Evolutionary conservation across 352 stramenopile genomes (phyloP).

Genomic region (Globisporangium splendens): DNA sequence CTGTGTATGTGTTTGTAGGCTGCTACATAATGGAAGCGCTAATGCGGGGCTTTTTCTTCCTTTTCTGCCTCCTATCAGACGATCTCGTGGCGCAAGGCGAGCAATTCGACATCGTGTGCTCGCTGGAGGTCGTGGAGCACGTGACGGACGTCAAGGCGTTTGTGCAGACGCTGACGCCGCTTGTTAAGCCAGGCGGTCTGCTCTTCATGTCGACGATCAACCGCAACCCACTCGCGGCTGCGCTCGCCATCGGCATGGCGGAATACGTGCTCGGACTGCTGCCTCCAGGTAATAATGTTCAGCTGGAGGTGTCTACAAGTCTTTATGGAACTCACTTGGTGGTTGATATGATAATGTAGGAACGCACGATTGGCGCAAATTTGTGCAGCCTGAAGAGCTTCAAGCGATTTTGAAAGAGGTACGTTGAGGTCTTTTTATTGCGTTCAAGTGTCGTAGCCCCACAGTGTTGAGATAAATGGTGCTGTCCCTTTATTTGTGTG

Average conservation of each 20-base stretch:
- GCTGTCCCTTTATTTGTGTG: background rate
- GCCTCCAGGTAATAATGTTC: conserved; percentile 36
- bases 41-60: background rate
- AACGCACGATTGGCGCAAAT: conserved; percentile 87
- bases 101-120: conserved; percentile 83
- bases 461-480: background rate
- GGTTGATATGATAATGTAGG: conserved; percentile 17
- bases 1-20: background rate
- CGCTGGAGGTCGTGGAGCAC: conserved; percentile 84
- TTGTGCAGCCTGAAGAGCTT: conserved; percentile 70
- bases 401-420: conserved; percentile 50
- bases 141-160: conserved; percentile 69
- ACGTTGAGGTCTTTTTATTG: background rate
- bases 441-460: background rate
- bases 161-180: conserved; percentile 65
- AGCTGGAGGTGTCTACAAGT: background rate
- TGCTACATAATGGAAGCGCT: too few relatives aligned
- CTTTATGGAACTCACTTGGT: background rate
- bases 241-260: conserved; percentile 66
- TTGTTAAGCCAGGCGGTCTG: conserved; percentile 78
- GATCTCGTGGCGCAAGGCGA: conserved; percentile 66
- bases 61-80: conserved; percentile 28
- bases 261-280: conserved; percentile 77
- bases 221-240: conserved; percentile 60
- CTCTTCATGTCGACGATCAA: conserved; percentile 87